Base-by-base conservation (phyloP, 164 flowering plant genomes). In the Vitis amurensis region DNA sequence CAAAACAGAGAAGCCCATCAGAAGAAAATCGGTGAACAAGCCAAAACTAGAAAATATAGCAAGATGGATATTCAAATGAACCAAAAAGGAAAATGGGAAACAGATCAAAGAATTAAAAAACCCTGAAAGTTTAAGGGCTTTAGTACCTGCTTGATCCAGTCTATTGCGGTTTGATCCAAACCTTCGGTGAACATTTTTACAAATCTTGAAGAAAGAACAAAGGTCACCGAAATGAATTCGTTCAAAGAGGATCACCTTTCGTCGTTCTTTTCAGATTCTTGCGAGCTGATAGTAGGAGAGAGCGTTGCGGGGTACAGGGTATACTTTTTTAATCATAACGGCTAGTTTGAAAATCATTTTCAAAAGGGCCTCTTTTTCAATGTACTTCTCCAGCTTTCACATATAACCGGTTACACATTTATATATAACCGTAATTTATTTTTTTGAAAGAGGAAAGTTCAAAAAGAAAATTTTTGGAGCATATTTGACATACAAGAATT, bases 131-230 rank as follows among this genome's bases (percentile, higher is more conserved):
- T 29, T 30, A 23, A 52, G 31, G n/a, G 53, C 13, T 10, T 9
- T 15, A 67, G 11, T 80, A 88, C 96, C 93, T 86, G 85, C 15
- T 89, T 91, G 76, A 89, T 71, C 94, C 94, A 91, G 72, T 81
- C 78, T 64, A 89, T 80, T 7, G 97, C 92, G 55, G 63, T 80
- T 57, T 91, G 87, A 68, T 91, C 97, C 55, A 91, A 67, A 4
- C 94, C 97, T 64, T 91, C 91, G 0, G 94, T 88, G 74, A 91
- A 91, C 97, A 91, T 91, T 59, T 67, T 73, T 48, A 10, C 48
- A 2, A 23, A 51, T 50, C 60, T 68, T 66, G 57, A 50, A 53
- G 23, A 16, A 27, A 47, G 57, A 57, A 19, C 3, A 53, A 66
- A 37, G 13, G 66, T 12, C 52, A 55, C 31, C 16, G 61, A 59